Evolutionary conservation across 345 rosid species (phyloP).

Genomic region (Euclidium syriacum): DNA sequence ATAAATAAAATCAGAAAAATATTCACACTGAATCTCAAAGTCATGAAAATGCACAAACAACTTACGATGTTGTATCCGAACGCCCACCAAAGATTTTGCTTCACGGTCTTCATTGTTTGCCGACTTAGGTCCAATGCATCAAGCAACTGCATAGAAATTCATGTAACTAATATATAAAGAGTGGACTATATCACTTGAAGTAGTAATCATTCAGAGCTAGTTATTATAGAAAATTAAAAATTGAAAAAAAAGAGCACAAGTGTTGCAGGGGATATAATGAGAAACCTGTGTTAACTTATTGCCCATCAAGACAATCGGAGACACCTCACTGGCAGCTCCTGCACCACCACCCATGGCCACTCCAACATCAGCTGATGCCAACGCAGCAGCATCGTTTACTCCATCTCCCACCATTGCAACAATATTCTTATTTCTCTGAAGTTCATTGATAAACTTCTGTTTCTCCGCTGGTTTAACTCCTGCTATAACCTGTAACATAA

Average conservation of each 20-base stretch:
- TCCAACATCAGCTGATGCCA: constrained; percentile 88
- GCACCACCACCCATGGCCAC: constrained; percentile 94
- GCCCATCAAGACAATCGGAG: constrained; percentile 89
- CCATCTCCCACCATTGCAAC: constrained; percentile 99
- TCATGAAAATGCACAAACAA: constrained; percentile 15
- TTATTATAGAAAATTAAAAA: background rate
- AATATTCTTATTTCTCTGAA: constrained; percentile 62
- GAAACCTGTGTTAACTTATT: constrained; percentile 84
- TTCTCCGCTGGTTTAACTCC: constrained; percentile 86
- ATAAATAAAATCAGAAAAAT: background rate
- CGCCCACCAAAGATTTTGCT: constrained; percentile 99
- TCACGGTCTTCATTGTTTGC: constrained; percentile 95
- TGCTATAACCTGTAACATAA: constrained; percentile 56
- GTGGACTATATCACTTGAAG: background rate
- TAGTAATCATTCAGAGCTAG: constrained; percentile 1
- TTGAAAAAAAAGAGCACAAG: background rate
- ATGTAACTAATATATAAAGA: background rate
- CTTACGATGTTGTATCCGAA: constrained; percentile 94
- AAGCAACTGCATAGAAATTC: constrained; percentile 52
- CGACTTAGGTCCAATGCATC: constrained; percentile 92
- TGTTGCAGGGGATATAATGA: background rate
- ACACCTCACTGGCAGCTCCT: constrained; percentile 96
- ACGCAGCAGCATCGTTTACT: constrained; percentile 94
- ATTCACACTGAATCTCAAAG: background rate
- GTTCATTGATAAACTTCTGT: constrained; percentile 59